Evolutionary conservation across 176 grass and related monocot genomes (phyloP), one percentile per base, ranked within the genome.

Genomic region (Oryza australiensis): DNA sequence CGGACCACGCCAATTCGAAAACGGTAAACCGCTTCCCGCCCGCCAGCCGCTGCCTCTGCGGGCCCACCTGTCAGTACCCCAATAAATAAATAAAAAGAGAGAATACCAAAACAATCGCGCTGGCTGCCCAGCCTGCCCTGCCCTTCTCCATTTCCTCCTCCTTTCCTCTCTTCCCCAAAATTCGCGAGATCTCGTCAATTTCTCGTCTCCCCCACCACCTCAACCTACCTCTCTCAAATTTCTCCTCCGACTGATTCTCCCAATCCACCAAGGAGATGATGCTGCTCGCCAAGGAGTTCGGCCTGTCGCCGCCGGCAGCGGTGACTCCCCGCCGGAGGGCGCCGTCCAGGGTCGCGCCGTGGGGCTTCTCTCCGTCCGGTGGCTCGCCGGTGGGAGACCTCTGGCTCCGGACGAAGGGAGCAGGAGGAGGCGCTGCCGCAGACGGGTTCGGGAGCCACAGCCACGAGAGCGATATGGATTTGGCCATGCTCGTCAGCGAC

Each of bases 401-500:
- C 4, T 83, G 88, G 80, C 73, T 73, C 42, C 69, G 75, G 27
- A 86, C 76, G 22, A 66, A 59, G 8, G 88, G 81, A 9, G 72
- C 74, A 12, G 70, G 40, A 3, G 75, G 76, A 60, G 79, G 30
- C 16, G 55, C 24, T 12, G 51, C 72, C 10, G 37, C 75, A 14
- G 62, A 80, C 3, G 90, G 69, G 5, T 67, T 65, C 40, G 73
- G 76, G 66, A 82, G 84, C 33, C 69, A 79, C 85, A 94, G 95
- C 86, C 92, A 98, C 55, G 95, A 98, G 64, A 93, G 88, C 79
- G 95, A 94, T 10, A 78, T 87, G 57, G 95, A 98, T 71, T 78
- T 98, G 35, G 92, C 92, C 30, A 34, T 91, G 77, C 89, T 98
- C 88, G 95, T 98, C 26, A 89, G 57, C 64, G 92, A 98, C 66